phyloP scores from a whole-genome alignment of 2,329 filamentous ascomycete genomes.

The Hirsutella minnesotensis region DNA sequence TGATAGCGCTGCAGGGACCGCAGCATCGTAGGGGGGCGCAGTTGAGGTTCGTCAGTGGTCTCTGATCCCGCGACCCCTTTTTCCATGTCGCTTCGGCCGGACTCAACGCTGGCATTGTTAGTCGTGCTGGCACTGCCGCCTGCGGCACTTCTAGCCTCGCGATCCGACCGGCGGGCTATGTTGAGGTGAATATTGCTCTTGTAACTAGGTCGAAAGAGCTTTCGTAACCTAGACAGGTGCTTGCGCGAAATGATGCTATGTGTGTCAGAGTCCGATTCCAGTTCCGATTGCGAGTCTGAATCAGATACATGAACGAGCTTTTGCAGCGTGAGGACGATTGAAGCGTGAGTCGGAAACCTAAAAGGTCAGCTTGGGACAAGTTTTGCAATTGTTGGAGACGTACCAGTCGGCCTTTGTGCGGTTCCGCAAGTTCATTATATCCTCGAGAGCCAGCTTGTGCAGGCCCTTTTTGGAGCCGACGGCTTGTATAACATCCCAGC shows the following conservation, averaged over 20 bases:
- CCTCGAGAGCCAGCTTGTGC: slow-evolving; percentile 79
- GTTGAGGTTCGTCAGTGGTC: neutral
- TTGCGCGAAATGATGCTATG: too few species aligned
- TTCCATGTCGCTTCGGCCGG: slow-evolving; percentile 10
- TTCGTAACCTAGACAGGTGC: too few species aligned
- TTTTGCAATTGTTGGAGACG: slow-evolving; percentile 2
- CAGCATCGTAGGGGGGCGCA: slow-evolving; percentile 28
- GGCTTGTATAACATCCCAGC: slow-evolving; percentile 83
- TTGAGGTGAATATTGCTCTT: too few species aligned
- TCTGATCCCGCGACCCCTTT: slow-evolving; percentile 13
- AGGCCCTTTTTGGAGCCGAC: slow-evolving; percentile 69
- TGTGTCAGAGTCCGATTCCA: too few species aligned
- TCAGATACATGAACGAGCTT: slow-evolving; percentile 61
- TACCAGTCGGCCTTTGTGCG: slow-evolving; percentile 88
- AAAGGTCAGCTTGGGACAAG: too few species aligned
- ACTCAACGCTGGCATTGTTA: too few species aligned
- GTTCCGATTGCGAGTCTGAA: too few species aligned
- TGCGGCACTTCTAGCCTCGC: too few species aligned
- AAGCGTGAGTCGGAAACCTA: slow-evolving; percentile 54
- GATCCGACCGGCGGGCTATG: too few species aligned
- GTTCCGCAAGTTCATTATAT: slow-evolving; percentile 74
- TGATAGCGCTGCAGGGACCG: slow-evolving; percentile 81
- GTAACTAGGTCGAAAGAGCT: too few species aligned
- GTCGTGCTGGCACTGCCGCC: too few species aligned
- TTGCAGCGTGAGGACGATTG: slow-evolving; percentile 66